Conservation (phyloP, 495 filamentous ascomycete species). For the Jackrogersella minutella region DNA sequence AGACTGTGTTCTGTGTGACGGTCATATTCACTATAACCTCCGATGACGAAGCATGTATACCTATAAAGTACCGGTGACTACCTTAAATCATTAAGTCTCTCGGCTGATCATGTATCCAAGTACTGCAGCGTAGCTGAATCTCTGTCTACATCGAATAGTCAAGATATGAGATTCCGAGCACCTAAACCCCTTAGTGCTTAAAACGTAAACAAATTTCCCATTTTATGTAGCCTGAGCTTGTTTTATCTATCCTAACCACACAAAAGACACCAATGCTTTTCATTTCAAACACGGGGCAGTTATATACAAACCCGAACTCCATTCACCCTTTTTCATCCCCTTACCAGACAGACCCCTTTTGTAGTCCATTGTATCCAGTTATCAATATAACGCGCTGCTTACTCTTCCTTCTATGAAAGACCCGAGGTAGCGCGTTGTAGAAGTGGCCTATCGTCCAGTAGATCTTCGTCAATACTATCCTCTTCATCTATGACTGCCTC, state of each 20-base stretch:
- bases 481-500: slow-evolving; percentile 34
- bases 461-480: slow-evolving; percentile 31
- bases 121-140: too few relatives aligned
- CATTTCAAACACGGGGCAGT: background rate
- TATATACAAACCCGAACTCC: slow-evolving; percentile 13
- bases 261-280: background rate
- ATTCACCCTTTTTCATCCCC: slow-evolving; percentile 6
- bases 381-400: background rate
- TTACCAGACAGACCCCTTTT: slow-evolving; percentile 14
- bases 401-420: slow-evolving; percentile 15
- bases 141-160: background rate
- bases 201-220: background rate
- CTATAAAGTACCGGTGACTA: too few relatives aligned
- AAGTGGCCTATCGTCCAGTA: slow-evolving; percentile 50
- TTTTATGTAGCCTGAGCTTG: background rate
- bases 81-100: too few relatives aligned
- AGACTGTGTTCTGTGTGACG: too few relatives aligned
- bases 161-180: background rate
- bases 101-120: too few relatives aligned
- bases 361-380: slow-evolving; percentile 19
- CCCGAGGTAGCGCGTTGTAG: slow-evolving; percentile 47
- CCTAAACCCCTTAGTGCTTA: background rate
- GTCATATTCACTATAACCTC: too few relatives aligned
- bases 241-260: background rate
- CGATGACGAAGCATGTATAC: too few relatives aligned